phyloP scores from a whole-genome alignment of 805 yeast genomes.

The Torulaspora maleeae region DNA sequence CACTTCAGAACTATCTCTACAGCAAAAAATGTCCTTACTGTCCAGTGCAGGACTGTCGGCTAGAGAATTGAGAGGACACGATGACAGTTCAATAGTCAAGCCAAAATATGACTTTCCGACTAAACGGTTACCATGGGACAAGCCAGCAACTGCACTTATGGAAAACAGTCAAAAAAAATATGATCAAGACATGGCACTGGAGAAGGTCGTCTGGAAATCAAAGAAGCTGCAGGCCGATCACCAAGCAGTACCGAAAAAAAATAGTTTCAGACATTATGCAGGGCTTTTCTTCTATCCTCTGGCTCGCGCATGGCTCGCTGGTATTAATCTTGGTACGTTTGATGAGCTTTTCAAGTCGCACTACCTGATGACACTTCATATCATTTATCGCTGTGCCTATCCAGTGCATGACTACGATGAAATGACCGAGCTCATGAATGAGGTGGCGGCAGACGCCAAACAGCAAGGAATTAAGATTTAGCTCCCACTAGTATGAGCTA shows the following conservation, averaged over 20 bases:
- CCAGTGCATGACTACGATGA: constrained; percentile 40
- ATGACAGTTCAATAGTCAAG: constrained; percentile 44
- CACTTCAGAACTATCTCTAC: constrained; percentile 75
- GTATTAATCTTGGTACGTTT: constrained; percentile 51
- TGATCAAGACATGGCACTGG: constrained; percentile 1
- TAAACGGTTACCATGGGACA: constrained; percentile 31
- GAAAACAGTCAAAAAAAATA: background rate
- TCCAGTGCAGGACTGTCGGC: constrained; percentile 68
- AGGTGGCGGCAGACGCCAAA: constrained; percentile 26
- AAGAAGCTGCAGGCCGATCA: constrained; percentile 24
- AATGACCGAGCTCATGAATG: constrained; percentile 32
- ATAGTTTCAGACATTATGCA: constrained; percentile 39
- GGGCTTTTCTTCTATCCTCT: constrained; percentile 49
- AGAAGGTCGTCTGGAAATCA: constrained; percentile 33
- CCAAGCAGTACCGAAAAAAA: constrained; percentile 6
- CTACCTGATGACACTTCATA: constrained; percentile 44
- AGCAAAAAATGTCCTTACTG: constrained; percentile 65
- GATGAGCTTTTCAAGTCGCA: constrained; percentile 50
- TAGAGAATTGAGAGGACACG: constrained; percentile 61
- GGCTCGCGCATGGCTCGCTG: constrained; percentile 49
- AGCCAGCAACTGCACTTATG: constrained; percentile 7
- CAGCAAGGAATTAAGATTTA: constrained; percentile 18
- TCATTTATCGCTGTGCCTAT: constrained; percentile 46
- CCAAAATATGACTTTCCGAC: constrained; percentile 37
- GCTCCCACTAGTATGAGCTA: no score